Conservation (phyloP, 2,329 filamentous ascomycete species). For the Nigrospora osmanthi region DNA sequence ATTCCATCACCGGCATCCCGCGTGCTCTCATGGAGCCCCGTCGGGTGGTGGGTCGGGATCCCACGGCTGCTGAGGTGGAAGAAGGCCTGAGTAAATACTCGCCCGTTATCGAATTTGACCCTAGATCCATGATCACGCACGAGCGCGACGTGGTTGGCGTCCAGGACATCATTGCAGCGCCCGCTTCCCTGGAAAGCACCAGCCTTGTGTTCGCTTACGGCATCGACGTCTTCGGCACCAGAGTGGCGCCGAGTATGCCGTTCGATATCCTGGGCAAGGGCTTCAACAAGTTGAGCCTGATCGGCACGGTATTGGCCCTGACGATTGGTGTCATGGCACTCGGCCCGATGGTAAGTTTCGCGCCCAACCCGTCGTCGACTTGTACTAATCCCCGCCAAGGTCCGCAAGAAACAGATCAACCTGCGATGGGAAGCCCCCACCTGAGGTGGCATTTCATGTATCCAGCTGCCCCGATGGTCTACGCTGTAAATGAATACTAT, state of each 20-base stretch:
- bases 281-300: constrained; percentile 83
- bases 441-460: neutral
- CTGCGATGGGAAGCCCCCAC: constrained; percentile 17
- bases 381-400: constrained; percentile 21
- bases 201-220: constrained; percentile 85
- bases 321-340: constrained; percentile 68
- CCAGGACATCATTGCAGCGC: constrained; percentile 62
- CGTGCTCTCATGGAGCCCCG: constrained; percentile 76
- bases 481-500: too few species aligned
- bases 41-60: constrained; percentile 76
- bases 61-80: constrained; percentile 69
- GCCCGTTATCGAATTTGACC: constrained; percentile 75
- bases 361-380: neutral
- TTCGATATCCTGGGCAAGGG: constrained; percentile 92
- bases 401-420: constrained; percentile 42
- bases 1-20: constrained; percentile 72
- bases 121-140: constrained; percentile 73
- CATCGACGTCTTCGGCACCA: constrained; percentile 78
- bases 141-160: constrained; percentile 74
- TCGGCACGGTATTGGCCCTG: constrained; percentile 77
- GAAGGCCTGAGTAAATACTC: constrained; percentile 75
- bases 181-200: constrained; percentile 84
- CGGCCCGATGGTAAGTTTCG: constrained; percentile 70
- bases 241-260: constrained; percentile 76
- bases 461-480: too few species aligned